A percentile compares a stretch with the other conserved stretches of the same genome.
Conservation (phyloP, 2,329 filamentous ascomycete genomes). For the Colletotrichum simmondsii region DNA sequence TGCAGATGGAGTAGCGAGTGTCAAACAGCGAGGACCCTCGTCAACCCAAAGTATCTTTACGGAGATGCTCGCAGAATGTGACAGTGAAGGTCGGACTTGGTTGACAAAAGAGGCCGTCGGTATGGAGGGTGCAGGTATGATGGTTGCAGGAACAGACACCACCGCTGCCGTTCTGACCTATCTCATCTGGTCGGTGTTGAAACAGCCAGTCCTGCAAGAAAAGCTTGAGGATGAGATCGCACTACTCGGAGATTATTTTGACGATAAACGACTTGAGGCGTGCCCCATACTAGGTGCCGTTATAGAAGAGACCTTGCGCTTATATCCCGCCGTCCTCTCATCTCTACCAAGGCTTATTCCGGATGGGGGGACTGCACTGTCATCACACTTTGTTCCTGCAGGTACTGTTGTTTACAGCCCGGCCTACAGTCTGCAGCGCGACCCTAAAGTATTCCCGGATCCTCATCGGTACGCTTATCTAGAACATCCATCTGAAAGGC, state of each 20-base stretch:
- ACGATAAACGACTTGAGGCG: slow-evolving; percentile 44
- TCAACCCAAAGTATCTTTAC: slow-evolving; percentile 1
- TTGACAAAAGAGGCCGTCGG: slow-evolving; percentile 44
- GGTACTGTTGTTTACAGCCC: slow-evolving; percentile 53
- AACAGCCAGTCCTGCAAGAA: slow-evolving; percentile 41
- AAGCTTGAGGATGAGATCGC: slow-evolving; percentile 48
- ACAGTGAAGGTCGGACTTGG: background rate
- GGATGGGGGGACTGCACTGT: slow-evolving; percentile 48
- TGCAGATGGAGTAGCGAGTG: background rate
- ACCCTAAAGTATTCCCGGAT: slow-evolving; percentile 51
- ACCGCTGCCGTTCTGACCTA: slow-evolving; percentile 62
- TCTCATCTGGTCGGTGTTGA: slow-evolving; percentile 52
- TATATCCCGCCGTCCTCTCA: slow-evolving; percentile 53
- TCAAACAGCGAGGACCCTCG: background rate
- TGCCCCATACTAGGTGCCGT: slow-evolving; percentile 53
- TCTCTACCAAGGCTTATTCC: slow-evolving; percentile 54
- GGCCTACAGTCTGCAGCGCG: slow-evolving; percentile 58
- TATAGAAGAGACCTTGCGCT: slow-evolving; percentile 57
- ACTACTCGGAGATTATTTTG: slow-evolving; percentile 37
- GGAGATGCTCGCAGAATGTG: slow-evolving; percentile 1
- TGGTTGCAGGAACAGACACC: slow-evolving; percentile 63
- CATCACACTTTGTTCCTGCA: slow-evolving; percentile 50
- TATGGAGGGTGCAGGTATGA: slow-evolving; percentile 54
- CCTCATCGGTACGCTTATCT: slow-evolving; percentile 41
- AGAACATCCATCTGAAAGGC: background rate